A percentile compares a stretch with the other conserved stretches of the same genome.
Evolutionary conservation across 495 filamentous ascomycete species (phyloP).

Genomic region (Podospora anserina): DNA sequence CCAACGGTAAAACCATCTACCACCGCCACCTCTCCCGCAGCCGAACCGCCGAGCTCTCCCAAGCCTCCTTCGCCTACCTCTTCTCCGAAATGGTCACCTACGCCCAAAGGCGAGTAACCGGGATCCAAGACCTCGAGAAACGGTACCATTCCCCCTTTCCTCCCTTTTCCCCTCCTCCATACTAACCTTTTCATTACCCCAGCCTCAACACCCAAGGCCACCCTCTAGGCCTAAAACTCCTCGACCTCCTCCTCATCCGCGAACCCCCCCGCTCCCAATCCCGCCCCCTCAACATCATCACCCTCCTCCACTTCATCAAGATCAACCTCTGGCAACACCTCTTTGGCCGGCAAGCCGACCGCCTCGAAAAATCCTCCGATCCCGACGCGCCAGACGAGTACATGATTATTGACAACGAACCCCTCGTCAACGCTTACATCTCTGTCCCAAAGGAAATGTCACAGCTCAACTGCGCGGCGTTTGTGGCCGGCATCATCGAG

Average conservation of each 20-base stretch:
- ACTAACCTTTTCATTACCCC: constrained; percentile 1
- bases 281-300: constrained; percentile 82
- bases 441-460: constrained; percentile 91
- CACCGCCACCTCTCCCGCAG: constrained; percentile 89
- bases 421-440: constrained; percentile 89
- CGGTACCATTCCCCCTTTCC: constrained; percentile 49
- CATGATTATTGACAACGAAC: constrained; percentile 98
- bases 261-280: constrained; percentile 62
- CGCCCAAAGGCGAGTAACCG: constrained; percentile 83
- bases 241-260: constrained; percentile 89
- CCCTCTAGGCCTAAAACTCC: constrained; percentile 86
- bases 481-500: constrained; percentile 91
- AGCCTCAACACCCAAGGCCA: constrained; percentile 95
- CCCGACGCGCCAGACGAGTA: constrained; percentile 84
- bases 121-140: constrained; percentile 90
- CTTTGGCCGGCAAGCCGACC: constrained; percentile 84
- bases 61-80: constrained; percentile 90
- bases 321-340: constrained; percentile 87
- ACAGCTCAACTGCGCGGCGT: constrained; percentile 94
- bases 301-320: constrained; percentile 91
- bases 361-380: constrained; percentile 82
- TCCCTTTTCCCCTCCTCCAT: background rate
- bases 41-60: constrained; percentile 80
- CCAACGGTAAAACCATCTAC: constrained; percentile 95
- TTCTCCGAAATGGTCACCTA: constrained; percentile 98